Evolutionary conservation across 148 eudicot species (phyloP).

Genomic region (Bassia scoparia): DNA sequence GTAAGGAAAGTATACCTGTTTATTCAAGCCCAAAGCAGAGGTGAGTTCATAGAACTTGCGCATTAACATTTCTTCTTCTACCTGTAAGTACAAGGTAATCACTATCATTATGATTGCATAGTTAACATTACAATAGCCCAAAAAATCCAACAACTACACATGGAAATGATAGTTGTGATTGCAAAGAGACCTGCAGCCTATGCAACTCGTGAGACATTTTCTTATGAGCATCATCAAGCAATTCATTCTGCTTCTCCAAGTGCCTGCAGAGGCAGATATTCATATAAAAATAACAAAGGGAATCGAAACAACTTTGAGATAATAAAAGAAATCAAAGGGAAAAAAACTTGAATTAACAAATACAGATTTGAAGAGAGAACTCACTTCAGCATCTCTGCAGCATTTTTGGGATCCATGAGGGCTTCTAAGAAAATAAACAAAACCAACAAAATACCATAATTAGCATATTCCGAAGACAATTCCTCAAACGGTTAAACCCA

Average conservation of each 20-base stretch:
- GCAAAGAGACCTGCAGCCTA: constrained; percentile 43
- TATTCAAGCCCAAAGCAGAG: constrained; percentile 40
- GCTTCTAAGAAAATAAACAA: background rate
- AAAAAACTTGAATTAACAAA: background rate
- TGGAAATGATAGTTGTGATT: background rate
- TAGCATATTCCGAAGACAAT: background rate
- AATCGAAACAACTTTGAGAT: background rate
- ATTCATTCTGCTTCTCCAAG: constrained; percentile 51
- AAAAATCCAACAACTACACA: background rate
- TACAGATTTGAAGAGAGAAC: background rate
- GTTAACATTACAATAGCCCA: background rate
- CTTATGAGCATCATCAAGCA: constrained; percentile 43
- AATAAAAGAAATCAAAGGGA: background rate
- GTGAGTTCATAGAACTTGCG: constrained; percentile 58
- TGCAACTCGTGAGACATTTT: constrained; percentile 56
- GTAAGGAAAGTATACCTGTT: constrained; percentile 32
- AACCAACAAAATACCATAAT: background rate
- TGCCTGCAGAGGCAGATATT: constrained; percentile 32
- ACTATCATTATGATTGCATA: background rate
- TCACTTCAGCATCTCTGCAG: constrained; percentile 33
- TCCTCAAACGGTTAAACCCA: background rate
- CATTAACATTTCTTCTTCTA: constrained; percentile 77
- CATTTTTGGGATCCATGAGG: constrained; percentile 36
- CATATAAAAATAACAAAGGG: background rate
- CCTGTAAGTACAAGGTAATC: constrained; percentile 33